Conservation (phyloP, 176 grass and related monocot genomes). For the Elaeis guineensis region DNA sequence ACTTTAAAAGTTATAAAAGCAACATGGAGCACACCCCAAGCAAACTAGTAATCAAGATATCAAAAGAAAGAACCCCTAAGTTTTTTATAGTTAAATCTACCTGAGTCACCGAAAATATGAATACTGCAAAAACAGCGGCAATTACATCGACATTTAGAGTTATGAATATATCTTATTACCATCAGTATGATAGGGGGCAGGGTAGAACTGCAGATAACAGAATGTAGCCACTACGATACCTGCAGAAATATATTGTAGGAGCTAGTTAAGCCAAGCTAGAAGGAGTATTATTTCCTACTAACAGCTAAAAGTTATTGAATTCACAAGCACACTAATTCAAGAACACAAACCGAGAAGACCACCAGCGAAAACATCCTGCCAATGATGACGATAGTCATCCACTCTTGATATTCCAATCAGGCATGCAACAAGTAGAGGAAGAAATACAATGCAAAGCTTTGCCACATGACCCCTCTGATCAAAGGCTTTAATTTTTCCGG, state of each 20-base stretch:
- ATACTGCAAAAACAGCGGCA: neutral
- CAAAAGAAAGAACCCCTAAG: neutral
- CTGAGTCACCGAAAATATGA: too few relatives aligned
- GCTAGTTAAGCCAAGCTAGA: neutral
- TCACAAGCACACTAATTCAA: neutral
- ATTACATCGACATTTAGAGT: neutral
- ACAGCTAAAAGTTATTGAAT: neutral
- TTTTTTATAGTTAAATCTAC: neutral
- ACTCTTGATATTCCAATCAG: constrained; percentile 69
- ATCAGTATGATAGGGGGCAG: constrained; percentile 57
- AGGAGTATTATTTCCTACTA: neutral
- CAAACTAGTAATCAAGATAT: neutral
- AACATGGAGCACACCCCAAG: too few relatives aligned
- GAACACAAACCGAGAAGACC: constrained; percentile 57
- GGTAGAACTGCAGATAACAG: constrained; percentile 85
- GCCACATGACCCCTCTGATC: constrained; percentile 52
- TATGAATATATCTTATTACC: constrained; percentile 25
- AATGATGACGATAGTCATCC: constrained; percentile 80
- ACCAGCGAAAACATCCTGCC: constrained; percentile 75
- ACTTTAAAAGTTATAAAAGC: too few relatives aligned
- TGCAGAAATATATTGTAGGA: constrained; percentile 20
- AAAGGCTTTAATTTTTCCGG: constrained; percentile 67
- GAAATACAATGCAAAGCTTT: constrained; percentile 78
- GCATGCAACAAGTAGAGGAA: constrained; percentile 64
- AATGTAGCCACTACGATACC: constrained; percentile 37